Evolutionary conservation across 2,329 filamentous ascomycete genomes (phyloP), one percentile per base, ranked within the genome.

Genomic region (Xylaria multiplex): DNA sequence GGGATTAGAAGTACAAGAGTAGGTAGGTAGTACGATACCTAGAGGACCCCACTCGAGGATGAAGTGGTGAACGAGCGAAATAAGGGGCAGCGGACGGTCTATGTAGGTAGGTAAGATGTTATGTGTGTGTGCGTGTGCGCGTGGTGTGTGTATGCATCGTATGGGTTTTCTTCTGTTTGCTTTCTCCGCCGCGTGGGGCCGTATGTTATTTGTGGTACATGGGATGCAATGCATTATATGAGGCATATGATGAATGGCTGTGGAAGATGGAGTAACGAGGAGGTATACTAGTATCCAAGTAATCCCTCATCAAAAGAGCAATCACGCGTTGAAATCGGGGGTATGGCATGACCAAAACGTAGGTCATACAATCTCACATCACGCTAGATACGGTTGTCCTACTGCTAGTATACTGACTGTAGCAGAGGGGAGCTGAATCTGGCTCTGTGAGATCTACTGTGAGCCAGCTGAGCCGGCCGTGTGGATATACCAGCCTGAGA

Each of bases 301-400:
- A 55, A 55, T 55, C 14, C 53, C 53, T 55, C 53, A 55, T 9
- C 22, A 19, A 24, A 9, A 55, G 5, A n/a, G 14, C 16, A 55
- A 55, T 55, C 53, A 40, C 27, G 53, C 13, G 53, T 40, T 55
- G 22, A 43, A 30, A 14, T 22, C 5, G 37, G 53, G 30, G 53
- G 53, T 37, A 43, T 55, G 53, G 43, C 53, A 45, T 45, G 37
- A 43, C 37, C 13, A 43, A 43, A 55, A 27, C 50, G 37, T 24
- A 43, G 22, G 53, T 42, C 52, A 55, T 55, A 43, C 37, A 55
- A 24, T 43, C 53, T 30, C 14, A 37, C 53, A 43, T 43, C 43
- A 55, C 37, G 37, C 53, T 43, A 55, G 22, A 42, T 30, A 8
- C 14, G 37, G 37, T 2, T 40, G 37, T 40, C 37, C 37, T 40